phyloP scores from a whole-genome alignment of 176 grass and related monocot genomes.

The Carex kokanica region DNA sequence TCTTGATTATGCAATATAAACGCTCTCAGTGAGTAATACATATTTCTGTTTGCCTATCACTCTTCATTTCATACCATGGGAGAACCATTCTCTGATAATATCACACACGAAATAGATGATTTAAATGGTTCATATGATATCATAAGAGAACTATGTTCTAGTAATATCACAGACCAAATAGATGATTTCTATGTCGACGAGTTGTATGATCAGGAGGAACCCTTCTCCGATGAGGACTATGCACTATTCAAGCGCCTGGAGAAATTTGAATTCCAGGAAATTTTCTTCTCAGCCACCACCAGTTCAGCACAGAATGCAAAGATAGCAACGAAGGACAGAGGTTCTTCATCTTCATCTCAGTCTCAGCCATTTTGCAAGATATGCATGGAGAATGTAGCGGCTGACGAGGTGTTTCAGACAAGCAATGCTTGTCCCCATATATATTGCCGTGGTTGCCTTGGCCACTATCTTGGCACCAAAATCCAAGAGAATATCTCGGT shows the following conservation, averaged over 20 bases:
- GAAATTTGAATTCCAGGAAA: slow-evolving; percentile 41
- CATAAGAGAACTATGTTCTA: slow-evolving; percentile 24
- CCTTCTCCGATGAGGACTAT: slow-evolving; percentile 58
- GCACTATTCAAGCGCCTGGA: too few species aligned
- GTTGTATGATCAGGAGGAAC: slow-evolving; percentile 40
- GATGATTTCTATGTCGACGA: slow-evolving; percentile 39
- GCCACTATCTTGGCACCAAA: slow-evolving; percentile 38
- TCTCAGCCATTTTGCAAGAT: slow-evolving; percentile 47
- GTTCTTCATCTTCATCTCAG: neutral
- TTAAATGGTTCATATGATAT: too few species aligned
- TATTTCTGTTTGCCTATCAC: neutral
- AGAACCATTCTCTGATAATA: neutral
- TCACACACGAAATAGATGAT: slow-evolving; percentile 41
- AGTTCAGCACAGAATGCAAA: neutral
- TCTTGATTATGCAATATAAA: neutral
- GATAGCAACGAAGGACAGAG: neutral
- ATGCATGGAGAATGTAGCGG: slow-evolving; percentile 49
- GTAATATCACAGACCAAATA: neutral
- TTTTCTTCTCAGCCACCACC: slow-evolving; percentile 30
- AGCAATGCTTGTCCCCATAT: slow-evolving; percentile 42
- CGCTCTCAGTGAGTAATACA: neutral
- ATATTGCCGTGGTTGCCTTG: slow-evolving; percentile 52
- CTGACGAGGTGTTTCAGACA: slow-evolving; percentile 15
- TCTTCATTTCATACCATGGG: slow-evolving; percentile 11
- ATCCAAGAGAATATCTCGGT: slow-evolving; percentile 31